phyloP scores from a whole-genome alignment of 164 flowering plant species.

The Stephania yunnanensis region DNA sequence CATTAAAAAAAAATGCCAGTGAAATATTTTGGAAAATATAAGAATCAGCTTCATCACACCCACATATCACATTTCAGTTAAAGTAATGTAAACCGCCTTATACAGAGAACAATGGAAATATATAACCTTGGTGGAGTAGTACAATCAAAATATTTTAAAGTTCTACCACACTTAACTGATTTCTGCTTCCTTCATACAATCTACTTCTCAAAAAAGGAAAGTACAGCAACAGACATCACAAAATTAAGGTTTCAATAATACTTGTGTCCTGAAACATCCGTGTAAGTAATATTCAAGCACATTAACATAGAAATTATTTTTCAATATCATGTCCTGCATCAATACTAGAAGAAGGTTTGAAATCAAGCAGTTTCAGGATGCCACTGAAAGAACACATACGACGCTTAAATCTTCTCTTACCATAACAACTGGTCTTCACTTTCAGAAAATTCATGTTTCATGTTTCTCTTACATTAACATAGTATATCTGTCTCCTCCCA shows the following conservation, averaged over 20 bases:
- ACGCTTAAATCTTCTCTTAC: constrained; percentile 33
- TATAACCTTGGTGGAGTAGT: not conserved
- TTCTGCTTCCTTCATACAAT: not conserved
- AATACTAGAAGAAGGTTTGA: not conserved
- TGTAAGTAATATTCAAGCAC: not conserved
- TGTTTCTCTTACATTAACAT: constrained; percentile 93
- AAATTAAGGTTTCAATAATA: not conserved
- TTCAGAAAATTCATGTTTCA: constrained; percentile 73
- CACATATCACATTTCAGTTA: not conserved
- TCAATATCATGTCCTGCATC: not conserved
- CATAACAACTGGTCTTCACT: constrained; percentile 77
- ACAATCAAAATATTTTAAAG: not conserved
- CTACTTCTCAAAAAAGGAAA: not conserved
- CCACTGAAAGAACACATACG: not conserved
- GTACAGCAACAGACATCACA: not conserved
- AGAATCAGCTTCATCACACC: not conserved
- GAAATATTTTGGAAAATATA: not conserved
- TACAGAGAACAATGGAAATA: too few species aligned
- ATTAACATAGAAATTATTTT: not conserved
- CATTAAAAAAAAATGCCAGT: not conserved
- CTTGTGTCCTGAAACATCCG: not conserved
- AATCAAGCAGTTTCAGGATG: not conserved
- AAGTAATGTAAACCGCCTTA: not conserved
- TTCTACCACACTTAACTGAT: not conserved
- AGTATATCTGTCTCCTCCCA: constrained; percentile 91